Evolutionary conservation across 73 alveolate species (phyloP), one percentile per base, ranked within the genome.

Genomic region (Tetrahymena malaccensis): DNA sequence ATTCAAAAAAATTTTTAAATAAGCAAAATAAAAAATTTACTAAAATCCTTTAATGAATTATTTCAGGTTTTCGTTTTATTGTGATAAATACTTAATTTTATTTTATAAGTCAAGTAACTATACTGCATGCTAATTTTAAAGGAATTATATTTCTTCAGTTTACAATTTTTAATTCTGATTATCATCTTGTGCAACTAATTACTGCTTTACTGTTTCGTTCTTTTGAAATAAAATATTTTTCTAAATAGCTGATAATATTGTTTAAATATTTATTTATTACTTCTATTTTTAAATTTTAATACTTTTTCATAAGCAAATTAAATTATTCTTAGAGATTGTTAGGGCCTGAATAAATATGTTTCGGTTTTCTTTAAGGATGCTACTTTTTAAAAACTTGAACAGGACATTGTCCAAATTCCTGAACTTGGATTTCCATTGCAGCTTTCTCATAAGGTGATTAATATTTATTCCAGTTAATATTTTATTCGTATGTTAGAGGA

Each of bases 381-480:
- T 99, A 97, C 34, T 94, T 96, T 70, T 94, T 89, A 94, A 99
- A 99, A 40, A 99, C 25, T 95, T 98, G 98, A 34, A 97, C 97
- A 25, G 99, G 99, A 5, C 98, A 96, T 96, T 98, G 97, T 50
- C 99, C 99, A 96, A 99, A 99, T 94, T 98, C 99, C 70, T 98
- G 94, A 44, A 98, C 97, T 95, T 98, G 97, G 22, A 98, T 97
- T 95, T 98, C 98, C 89, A 96, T 95, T 17, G 99, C 99, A 35
- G 96, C 85, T 89, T 96, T 96, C 94, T 98, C 98, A 25, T 97
- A 93, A 35, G 94, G 97, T 43, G 96, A 95, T 40, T 96, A 96
- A 21, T 96, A 95, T 40, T 96, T 95, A 93, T 96, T 96, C 96
- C 99, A 98, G 94, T 97, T 97, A 9, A 99, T 98, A 94, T 97